Conservation (phyloP, 2,329 filamentous ascomycete genomes). For the Colletotrichum musicola region DNA sequence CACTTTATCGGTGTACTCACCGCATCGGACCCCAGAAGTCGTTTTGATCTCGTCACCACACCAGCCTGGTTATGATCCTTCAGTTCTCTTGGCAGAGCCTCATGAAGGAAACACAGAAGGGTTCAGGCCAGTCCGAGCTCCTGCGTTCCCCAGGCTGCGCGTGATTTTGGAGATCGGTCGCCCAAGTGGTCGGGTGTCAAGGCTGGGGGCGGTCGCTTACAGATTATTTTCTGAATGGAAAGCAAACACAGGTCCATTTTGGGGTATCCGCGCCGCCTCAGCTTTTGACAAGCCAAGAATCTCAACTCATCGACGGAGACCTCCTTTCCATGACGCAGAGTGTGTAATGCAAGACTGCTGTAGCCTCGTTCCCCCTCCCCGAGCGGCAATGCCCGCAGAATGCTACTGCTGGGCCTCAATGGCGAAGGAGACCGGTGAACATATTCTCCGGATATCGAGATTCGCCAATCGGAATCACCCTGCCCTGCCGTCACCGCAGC, state of each 20-base stretch:
- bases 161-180: not conserved
- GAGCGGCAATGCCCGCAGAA: not conserved
- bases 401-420: not conserved
- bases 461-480: not conserved
- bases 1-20: too few species aligned
- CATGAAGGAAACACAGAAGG: not conserved
- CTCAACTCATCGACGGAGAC: too few species aligned
- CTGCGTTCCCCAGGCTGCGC: constrained; percentile 1
- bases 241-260: not conserved
- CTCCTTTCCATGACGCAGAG: too few species aligned
- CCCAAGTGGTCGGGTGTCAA: constrained; percentile 5
- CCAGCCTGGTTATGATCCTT: too few species aligned
- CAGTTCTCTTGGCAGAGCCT: too few species aligned
- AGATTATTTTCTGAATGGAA: not conserved
- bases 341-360: not conserved
- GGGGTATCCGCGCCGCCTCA: not conserved
- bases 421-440: not conserved
- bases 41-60: too few species aligned
- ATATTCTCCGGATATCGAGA: not conserved
- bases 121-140: not conserved
- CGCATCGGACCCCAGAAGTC: too few species aligned
- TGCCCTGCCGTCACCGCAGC: not conserved
- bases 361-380: not conserved
- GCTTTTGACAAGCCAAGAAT: too few species aligned
- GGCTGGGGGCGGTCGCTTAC: not conserved